Conservation (phyloP, 257 asterid species). For the Solanum infundibuliforme region DNA sequence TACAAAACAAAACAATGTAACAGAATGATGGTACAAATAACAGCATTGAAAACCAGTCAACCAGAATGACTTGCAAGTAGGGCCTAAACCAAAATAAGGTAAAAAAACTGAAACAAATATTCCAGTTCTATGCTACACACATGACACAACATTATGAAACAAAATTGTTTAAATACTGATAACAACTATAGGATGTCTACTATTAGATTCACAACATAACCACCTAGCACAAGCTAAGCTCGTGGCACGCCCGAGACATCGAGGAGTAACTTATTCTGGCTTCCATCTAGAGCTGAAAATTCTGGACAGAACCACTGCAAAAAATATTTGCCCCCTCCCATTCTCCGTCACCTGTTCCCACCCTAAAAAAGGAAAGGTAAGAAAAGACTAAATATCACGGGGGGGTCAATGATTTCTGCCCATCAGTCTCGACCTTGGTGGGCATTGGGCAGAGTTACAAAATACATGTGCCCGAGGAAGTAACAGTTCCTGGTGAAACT, state of each 20-base stretch:
- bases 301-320: neutral
- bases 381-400: neutral
- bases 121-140: neutral
- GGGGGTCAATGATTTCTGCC: neutral
- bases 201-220: neutral
- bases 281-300: neutral
- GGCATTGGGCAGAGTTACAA: neutral
- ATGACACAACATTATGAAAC: neutral
- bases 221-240: neutral
- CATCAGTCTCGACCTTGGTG: neutral
- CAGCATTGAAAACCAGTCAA: neutral
- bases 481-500: neutral
- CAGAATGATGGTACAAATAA: neutral
- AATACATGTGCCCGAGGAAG: neutral
- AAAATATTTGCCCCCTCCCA: neutral
- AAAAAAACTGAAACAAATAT: neutral
- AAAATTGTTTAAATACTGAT: neutral
- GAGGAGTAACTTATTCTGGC: neutral
- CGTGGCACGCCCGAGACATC: neutral
- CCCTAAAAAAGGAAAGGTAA: neutral
- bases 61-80: neutral
- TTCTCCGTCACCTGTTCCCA: neutral
- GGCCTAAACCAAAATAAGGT: neutral
- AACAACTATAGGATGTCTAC: neutral
- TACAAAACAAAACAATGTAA: neutral